These are phyloP conservation scores for Xylariaceae sp. DNA, from an alignment of 2,329 filamentous ascomycete species.

Conservation along the genomic window DNA sequence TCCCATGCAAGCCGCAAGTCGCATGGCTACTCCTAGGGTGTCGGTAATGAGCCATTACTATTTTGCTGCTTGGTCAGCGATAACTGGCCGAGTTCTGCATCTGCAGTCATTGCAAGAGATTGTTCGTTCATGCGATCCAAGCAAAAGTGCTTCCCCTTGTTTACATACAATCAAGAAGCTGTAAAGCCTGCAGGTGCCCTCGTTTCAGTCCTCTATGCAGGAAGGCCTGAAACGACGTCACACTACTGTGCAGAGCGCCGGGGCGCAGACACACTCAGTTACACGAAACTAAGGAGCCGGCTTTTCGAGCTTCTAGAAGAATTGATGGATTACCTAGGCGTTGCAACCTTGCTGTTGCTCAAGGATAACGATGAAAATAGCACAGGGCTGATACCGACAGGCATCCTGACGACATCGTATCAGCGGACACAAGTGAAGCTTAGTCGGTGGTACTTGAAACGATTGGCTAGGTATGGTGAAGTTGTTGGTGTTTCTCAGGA, in stretches of 20 bases:
- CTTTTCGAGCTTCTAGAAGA: conserved; percentile 24
- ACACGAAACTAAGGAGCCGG: conserved; percentile 17
- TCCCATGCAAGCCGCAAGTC: conserved; percentile 13
- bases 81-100: conserved; percentile 18
- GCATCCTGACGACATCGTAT: conserved; percentile 1
- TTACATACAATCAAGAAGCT: conserved; percentile 2
- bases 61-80: conserved; percentile 15
- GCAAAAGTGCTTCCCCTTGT: conserved; percentile 1
- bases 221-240: conserved; percentile 27
- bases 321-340: conserved; percentile 6
- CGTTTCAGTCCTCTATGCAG: conserved; percentile 18
- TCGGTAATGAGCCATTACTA: conserved; percentile 5
- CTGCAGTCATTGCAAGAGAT: conserved; percentile 27
- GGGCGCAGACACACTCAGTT: conserved; percentile 18
- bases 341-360: conserved; percentile 13
- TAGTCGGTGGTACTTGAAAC: neutral
- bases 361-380: conserved; percentile 18
- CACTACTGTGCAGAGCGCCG: conserved; percentile 14
- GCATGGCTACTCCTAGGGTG: conserved; percentile 5
- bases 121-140: conserved; percentile 21
- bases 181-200: conserved; percentile 5
- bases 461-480: neutral
- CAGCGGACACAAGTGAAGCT: neutral
- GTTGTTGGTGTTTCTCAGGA: conserved; percentile 11
- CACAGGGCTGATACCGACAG: conserved; percentile 13